Base-by-base conservation (phyloP, 2,329 filamentous ascomycete species). In the Chaetomiaceae sp. region DNA sequence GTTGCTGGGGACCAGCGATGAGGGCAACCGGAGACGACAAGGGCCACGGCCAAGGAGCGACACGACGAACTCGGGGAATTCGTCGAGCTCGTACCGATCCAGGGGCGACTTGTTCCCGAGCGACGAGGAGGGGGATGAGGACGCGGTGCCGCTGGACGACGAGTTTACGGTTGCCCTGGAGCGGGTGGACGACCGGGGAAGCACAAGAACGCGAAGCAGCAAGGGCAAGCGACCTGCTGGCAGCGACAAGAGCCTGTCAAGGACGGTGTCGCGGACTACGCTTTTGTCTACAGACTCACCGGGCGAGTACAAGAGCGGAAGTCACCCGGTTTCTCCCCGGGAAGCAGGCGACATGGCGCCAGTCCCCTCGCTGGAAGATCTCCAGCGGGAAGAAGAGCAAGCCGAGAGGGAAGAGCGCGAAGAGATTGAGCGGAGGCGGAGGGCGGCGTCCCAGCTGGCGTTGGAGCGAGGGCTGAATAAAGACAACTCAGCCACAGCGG, bases 101-200 rank as follows among this genome's bases (percentile, higher is more conserved):
- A 78, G 92, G 43, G 91, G 91, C 2, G 92, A 97, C 70, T 75
- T 97, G 12, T 94, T 96, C 61, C 90, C 90, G 0, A 96, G 91
- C 63, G 91, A 95, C 58, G 82, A 80, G 43, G 83, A 86, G 64
- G 90, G 91, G 49, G 90, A 95, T 59, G 91, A 95, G 68, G 92
- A 97, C 70, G 92, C 92, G 1, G 83, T 96, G n/a, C 89, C 91
- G 12, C 73, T 97, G 17, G 89, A 92, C 63, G 92, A 96, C 66
- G 91, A 96, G 65, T 95, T 97, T 63, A 89, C 91, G 3, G 85
- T 95, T 67, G 83, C 85, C 3, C 76, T 96, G 57, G 85, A 91
- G 56, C 82, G 87, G 48, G 83, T 87, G 60, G 80, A 79, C n/a
- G 90, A 94, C 64, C 79, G 81, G 42, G 85, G 85, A 61, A 91